These are phyloP conservation scores for Fusarium dimerum DNA, from an alignment of 2,329 filamentous ascomycete genomes.

Conservation along the genomic window DNA sequence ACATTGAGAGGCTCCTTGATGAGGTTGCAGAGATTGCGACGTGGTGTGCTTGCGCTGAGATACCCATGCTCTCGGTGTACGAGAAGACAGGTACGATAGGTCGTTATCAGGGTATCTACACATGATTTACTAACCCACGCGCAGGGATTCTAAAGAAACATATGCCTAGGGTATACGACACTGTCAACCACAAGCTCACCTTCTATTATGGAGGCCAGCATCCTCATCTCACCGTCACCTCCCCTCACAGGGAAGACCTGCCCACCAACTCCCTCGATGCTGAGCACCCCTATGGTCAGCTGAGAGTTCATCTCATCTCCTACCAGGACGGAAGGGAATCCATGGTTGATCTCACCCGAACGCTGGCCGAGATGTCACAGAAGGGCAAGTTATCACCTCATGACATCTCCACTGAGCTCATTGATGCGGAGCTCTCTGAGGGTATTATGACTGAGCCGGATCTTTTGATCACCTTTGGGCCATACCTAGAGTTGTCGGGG, in stretches of 20 bases:
- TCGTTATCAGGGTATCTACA: not conserved
- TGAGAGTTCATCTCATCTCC: conserved; percentile 76
- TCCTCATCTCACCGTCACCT: conserved; percentile 64
- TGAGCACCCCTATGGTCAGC: conserved; percentile 39
- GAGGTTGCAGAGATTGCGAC: conserved; percentile 90
- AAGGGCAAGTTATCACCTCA: conserved; percentile 76
- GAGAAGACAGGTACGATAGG: conserved; percentile 75
- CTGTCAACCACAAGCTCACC: conserved; percentile 76
- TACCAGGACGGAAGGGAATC: conserved; percentile 89
- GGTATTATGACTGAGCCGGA: conserved; percentile 87
- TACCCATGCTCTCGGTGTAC: conserved; percentile 85
- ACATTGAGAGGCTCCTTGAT: conserved; percentile 81
- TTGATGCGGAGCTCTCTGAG: conserved; percentile 83
- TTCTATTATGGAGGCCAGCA: conserved; percentile 82
- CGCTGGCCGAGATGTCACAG: conserved; percentile 93
- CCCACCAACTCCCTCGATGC: conserved; percentile 26
- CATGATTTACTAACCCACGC: conserved; percentile 8
- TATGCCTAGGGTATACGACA: conserved; percentile 79
- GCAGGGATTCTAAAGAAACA: conserved; percentile 86
- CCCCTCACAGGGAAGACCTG: conserved; percentile 44
- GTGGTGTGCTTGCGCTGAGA: conserved; percentile 89
- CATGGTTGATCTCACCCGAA: conserved; percentile 92
- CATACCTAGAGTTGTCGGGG: conserved; percentile 79
- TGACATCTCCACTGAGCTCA: conserved; percentile 82
- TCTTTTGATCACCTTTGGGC: conserved; percentile 82